A percentile compares a stretch with the other conserved stretches of the same genome.
Evolutionary conservation across 352 stramenopile genomes (phyloP).

Genomic region (Globisporangium carolinianum): DNA sequence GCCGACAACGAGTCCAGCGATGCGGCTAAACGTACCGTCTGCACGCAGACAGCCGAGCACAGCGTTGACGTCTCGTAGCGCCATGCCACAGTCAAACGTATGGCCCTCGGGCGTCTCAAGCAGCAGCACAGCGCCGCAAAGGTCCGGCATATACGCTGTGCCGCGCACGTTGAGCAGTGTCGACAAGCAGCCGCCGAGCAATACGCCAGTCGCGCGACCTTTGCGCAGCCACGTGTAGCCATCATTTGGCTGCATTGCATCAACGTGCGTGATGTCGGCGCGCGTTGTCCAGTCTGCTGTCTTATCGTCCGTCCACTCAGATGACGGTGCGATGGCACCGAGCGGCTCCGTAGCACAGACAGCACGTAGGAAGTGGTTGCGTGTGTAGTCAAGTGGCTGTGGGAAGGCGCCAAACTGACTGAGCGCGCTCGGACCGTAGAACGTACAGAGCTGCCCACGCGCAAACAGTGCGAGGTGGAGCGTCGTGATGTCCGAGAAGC

Average conservation of each 20-base stretch:
- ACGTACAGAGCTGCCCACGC: slow-evolving; percentile 34
- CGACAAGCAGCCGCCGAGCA: slow-evolving; percentile 52
- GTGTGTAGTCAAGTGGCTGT: slow-evolving; percentile 34
- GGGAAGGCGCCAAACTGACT: slow-evolving; percentile 60
- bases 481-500: slow-evolving; percentile 59
- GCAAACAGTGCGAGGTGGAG: slow-evolving; percentile 46
- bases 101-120: slow-evolving; percentile 44
- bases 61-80: slow-evolving; percentile 35
- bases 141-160: slow-evolving; percentile 35
- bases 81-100: slow-evolving; percentile 49
- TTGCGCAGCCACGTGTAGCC: slow-evolving; percentile 37
- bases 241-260: slow-evolving; percentile 35
- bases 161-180: slow-evolving; percentile 48
- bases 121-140: slow-evolving; percentile 36
- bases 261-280: slow-evolving; percentile 29
- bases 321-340: slow-evolving; percentile 25
- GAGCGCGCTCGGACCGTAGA: slow-evolving; percentile 53
- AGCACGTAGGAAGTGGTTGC: slow-evolving; percentile 29
- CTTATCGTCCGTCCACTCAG: slow-evolving; percentile 57
- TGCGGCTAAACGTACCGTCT: slow-evolving; percentile 43
- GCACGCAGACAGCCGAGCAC: slow-evolving; percentile 35
- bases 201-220: slow-evolving; percentile 20
- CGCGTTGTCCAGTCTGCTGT: slow-evolving; percentile 50
- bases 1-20: slow-evolving; percentile 44
- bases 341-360: slow-evolving; percentile 18